Evolutionary conservation across 371 early-diverging fungal genomes (phyloP), one percentile per base, ranked within the genome.

Genomic region (Mucor irregularis): DNA sequence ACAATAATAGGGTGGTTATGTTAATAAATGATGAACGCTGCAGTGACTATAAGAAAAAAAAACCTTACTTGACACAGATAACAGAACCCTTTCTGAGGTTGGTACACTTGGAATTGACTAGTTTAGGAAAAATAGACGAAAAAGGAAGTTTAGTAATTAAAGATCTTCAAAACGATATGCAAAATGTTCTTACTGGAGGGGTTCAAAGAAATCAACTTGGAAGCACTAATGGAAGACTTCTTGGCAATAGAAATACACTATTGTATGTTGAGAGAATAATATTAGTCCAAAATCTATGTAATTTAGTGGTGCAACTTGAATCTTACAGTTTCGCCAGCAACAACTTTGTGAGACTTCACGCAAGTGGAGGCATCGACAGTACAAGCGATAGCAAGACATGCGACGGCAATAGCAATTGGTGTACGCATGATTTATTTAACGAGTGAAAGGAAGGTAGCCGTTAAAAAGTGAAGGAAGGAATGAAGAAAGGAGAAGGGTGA

Each of bases 71-170:
- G 21, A 63, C 24, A 50, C 68, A 68, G 25, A 68, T 49, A 8
- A 31, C 53, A 44, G 60, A 30, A 2, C 64, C 68, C 40, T 53
- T n/a, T n/a, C 53, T 26, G 17, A 68, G 53, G 21, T 68, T 60
- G 29, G 46, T 64, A 53, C 68, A 68, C 26, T 49, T 52, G 14
- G 43, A 19, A 48, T 68, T 56, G 37, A 60, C 68, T 64, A 25
- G 9, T 19, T 33, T 39, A 21, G 52, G 42, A 19, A 60, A 38
- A 53, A 35, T 39, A 24, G 17, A 13, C 24, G 9, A 49, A 34
- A 43, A 28, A n/a, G 21, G 7, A 19, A 31, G n/a, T 3, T 11
- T 9, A 17, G 1, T 30, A 7, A 17, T 17, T 29, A 33, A 19
- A 33, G 13, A n/a, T n/a, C n/a, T n/a, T n/a, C 10, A 33, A 21